phyloP scores from a whole-genome alignment of 805 yeast species.

The Saccharomycopsis fermentans region DNA sequence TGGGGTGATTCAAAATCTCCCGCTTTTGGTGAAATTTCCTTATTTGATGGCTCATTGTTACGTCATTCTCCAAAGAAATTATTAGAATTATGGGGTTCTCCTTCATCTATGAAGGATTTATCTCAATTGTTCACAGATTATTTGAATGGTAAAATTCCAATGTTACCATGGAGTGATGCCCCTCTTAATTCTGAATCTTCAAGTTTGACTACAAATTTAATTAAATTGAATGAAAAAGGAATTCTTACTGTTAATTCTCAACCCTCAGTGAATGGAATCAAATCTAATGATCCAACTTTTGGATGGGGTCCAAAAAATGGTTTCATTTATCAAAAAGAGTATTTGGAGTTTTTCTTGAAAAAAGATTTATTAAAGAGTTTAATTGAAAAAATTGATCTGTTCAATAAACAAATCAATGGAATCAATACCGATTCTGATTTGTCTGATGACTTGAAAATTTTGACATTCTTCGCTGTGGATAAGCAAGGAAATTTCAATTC shows the following conservation, averaged over 20 bases:
- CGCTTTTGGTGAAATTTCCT: conserved; percentile 85
- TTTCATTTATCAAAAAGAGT: conserved; percentile 89
- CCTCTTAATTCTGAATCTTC: conserved; percentile 70
- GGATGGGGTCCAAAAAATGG: conserved; percentile 98
- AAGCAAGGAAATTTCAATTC: conserved; percentile 46
- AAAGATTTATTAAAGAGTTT: conserved; percentile 32
- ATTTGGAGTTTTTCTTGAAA: conserved; percentile 76
- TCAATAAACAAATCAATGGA: conserved; percentile 3
- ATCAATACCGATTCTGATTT: conserved; percentile 7
- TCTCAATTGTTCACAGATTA: conserved; percentile 57
- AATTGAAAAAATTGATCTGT: conserved; percentile 20
- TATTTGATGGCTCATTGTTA: conserved; percentile 67
- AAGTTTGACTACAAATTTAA: conserved; percentile 46
- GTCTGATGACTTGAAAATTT: conserved; percentile 31
- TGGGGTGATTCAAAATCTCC: conserved; percentile 99
- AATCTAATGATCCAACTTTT: conserved; percentile 56
- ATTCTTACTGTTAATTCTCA: conserved; percentile 85
- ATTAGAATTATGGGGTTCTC: conserved; percentile 81
- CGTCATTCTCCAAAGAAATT: conserved; percentile 78
- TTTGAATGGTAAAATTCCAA: conserved; percentile 55
- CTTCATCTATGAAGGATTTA: conserved; percentile 49
- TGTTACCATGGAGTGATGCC: conserved; percentile 95
- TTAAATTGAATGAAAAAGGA: conserved; percentile 55
- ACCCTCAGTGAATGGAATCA: conserved; percentile 78
- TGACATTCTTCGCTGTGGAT: conserved; percentile 74